Evolutionary conservation across 2,329 filamentous ascomycete species (phyloP), one percentile per base, ranked within the genome.

Genomic region (Scopulariopsis brevicaulis): DNA sequence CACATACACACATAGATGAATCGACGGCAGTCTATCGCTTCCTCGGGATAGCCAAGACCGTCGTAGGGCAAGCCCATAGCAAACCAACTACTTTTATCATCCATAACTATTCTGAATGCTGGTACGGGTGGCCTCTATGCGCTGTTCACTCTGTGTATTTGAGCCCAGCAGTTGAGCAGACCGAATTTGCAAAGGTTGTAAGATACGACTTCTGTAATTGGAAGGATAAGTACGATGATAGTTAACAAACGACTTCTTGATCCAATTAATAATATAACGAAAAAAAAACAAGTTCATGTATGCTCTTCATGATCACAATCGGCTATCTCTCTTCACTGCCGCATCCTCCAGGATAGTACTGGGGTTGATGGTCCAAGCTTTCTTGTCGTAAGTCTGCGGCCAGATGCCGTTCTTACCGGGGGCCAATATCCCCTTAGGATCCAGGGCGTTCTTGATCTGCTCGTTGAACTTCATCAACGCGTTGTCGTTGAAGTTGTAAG

Each of bases 401-500:
- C 70, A 73, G 24, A 73, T 69, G 0, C 70, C 68, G 25, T 69
- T 71, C 60, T 68, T 65, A 2, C 70, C 70, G 1, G 70, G 70
- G 1, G 69, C 68, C 37, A 71, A 43, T 46, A 72, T 70, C 1
- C 68, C 68, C 32, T 72, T 72, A 11, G 74, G 74, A 57, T 77
- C 75, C 22, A 77, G 59, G 0, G 70, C 67, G 46, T 77, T 71
- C 65, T 77, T 77, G 25, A 77, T 64, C 11, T 62, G 68, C 63
- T 76, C 71, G 56, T 77, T 76, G 52, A 77, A 70, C 52, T 68
- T 67, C 70, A 74, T 72, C 55, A 73, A 62, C 14, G 70, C 70
- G 43, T 71, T 69, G 34, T 72, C 63, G 55, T 74, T 74, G 67
- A 70, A 77, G 58, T 68, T 73, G 60, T 78, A 78, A 5, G 74